phyloP scores from a whole-genome alignment of 2,329 filamentous ascomycete genomes.

The Niveomyces coronatus region DNA sequence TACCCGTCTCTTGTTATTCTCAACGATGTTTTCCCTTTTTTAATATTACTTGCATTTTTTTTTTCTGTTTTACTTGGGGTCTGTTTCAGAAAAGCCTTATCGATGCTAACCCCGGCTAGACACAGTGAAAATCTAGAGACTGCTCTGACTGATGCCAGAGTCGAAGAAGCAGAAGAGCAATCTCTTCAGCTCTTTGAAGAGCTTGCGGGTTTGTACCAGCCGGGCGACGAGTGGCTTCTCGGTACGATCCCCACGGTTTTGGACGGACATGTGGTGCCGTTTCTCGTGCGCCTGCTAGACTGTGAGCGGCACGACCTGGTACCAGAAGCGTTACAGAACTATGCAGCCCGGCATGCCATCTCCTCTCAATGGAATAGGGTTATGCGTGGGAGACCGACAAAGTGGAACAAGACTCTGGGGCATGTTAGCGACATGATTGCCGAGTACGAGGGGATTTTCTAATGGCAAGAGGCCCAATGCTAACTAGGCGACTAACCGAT shows the following conservation, averaged over 20 bases:
- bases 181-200: neutral
- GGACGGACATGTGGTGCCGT: slow-evolving; percentile 2
- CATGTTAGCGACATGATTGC: slow-evolving; percentile 5
- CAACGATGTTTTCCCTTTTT: too few relatives aligned
- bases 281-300: slow-evolving; percentile 2
- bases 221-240: neutral
- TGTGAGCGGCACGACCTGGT: slow-evolving; percentile 2
- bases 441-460: too few relatives aligned
- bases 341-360: neutral
- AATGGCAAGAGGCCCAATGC: too few relatives aligned
- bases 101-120: neutral
- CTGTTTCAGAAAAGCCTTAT: neutral
- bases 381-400: slow-evolving; percentile 2
- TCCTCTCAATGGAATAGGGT: neutral
- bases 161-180: neutral
- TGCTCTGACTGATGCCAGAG: slow-evolving; percentile 2
- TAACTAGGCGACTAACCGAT: too few relatives aligned
- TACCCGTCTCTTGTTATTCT: neutral
- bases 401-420: slow-evolving; percentile 2
- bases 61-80: neutral
- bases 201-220: neutral
- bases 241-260: neutral
- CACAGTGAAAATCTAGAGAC: slow-evolving; percentile 1
- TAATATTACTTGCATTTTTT: too few relatives aligned
- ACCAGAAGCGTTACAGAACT: slow-evolving; percentile 1